A percentile compares a stretch with the other conserved stretches of the same genome.
Evolutionary conservation across 1,284 basidiomycete species (phyloP).

Genomic region (Pseudozyma sp.): DNA sequence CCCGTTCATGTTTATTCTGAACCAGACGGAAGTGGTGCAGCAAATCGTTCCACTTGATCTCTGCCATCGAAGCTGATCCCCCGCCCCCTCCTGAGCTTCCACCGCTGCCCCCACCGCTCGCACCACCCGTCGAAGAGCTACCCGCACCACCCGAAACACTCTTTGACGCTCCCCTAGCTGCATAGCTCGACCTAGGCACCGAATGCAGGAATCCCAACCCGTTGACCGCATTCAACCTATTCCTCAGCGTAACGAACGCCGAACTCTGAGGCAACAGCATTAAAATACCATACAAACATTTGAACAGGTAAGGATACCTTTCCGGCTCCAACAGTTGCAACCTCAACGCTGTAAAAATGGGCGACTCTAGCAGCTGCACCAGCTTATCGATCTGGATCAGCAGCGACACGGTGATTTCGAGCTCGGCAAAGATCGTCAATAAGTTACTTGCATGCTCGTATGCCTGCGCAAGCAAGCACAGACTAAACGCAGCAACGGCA

Average conservation of each 20-base stretch:
- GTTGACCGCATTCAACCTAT: conserved; percentile 92
- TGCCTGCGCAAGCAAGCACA: conserved; percentile 95
- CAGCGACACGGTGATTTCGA: conserved; percentile 94
- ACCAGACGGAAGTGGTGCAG: conserved; percentile 63
- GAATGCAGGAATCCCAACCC: conserved; percentile 92
- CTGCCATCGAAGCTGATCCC: conserved; percentile 31
- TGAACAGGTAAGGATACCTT: conserved; percentile 94
- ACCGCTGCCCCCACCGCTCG: not conserved
- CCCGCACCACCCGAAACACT: conserved; percentile 5
- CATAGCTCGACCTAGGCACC: conserved; percentile 74
- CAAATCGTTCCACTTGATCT: conserved; percentile 65
- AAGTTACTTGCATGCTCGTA: conserved; percentile 99
- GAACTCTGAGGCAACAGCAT: conserved; percentile 98
- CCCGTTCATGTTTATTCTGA: conserved; percentile 64
- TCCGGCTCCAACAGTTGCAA: conserved; percentile 97
- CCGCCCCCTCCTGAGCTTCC: conserved; percentile 6
- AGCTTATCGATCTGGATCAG: conserved; percentile 98
- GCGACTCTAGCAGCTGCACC: conserved; percentile 96
- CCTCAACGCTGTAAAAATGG: conserved; percentile 97
- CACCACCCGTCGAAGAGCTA: conserved; percentile 9
- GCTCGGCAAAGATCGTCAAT: conserved; percentile 90
- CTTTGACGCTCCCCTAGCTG: conserved; percentile 9
- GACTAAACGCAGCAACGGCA: conserved; percentile 92
- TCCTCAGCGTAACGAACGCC: conserved; percentile 93
- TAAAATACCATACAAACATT: conserved; percentile 94